Evolutionary conservation across 2,329 filamentous ascomycete species (phyloP).

Genomic region (Apiospora arundinis): DNA sequence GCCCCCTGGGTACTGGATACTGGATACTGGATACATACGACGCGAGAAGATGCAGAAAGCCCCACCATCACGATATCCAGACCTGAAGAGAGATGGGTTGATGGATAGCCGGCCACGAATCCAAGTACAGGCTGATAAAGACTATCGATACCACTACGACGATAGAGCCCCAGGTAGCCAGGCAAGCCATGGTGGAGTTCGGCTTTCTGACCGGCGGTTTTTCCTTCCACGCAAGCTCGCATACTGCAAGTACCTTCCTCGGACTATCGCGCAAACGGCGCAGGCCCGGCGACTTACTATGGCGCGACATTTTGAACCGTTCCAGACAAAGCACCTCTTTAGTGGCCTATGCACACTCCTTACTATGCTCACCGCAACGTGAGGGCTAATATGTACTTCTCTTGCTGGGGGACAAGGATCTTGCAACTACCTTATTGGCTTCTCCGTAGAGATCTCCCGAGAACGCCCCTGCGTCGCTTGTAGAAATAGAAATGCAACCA

Average conservation of each 20-base stretch:
- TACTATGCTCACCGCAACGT: conserved; percentile 15
- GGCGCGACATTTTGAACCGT: conserved; percentile 14
- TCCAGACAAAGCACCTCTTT: conserved; percentile 8
- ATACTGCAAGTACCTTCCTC: conserved; percentile 4
- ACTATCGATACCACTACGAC: conserved; percentile 14
- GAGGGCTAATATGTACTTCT: not conserved
- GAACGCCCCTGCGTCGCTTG: conserved; percentile 7
- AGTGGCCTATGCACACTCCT: conserved; percentile 13
- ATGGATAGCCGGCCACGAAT: conserved; percentile 15
- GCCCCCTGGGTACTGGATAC: conserved; percentile 8
- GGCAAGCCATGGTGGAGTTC: not conserved
- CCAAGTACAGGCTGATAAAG: not conserved
- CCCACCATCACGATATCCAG: conserved; percentile 18
- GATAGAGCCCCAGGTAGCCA: conserved; percentile 8
- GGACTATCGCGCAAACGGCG: conserved; percentile 12
- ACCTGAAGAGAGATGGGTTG: conserved; percentile 13
- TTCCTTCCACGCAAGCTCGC: conserved; percentile 3
- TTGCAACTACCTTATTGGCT: not conserved
- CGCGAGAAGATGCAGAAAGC: not conserved
- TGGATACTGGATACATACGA: conserved; percentile 3
- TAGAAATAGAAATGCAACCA: conserved; percentile 6
- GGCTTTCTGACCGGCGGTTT: conserved; percentile 13
- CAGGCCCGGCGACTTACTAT: conserved; percentile 15
- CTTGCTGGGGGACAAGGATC: not conserved
- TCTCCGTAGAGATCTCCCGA: conserved; percentile 16